Conservation (phyloP, 2,329 filamentous ascomycete genomes). For the Colletotrichum incanum region DNA sequence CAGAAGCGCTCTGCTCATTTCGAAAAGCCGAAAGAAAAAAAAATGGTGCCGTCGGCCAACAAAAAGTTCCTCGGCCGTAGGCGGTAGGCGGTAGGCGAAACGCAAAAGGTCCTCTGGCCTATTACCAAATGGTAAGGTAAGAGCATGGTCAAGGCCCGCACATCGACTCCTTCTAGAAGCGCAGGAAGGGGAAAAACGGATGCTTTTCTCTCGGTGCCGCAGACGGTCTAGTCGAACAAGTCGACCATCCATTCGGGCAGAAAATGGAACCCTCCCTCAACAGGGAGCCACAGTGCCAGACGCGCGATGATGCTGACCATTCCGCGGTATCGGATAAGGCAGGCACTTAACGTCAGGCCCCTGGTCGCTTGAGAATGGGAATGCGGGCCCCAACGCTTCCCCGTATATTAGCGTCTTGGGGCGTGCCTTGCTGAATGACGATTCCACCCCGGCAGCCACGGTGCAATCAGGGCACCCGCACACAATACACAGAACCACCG, state of each 20-base stretch:
- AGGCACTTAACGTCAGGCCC: conserved; percentile 38
- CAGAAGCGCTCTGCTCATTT: conserved; percentile 25
- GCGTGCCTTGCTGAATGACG: conserved; percentile 36
- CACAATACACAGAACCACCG: conserved; percentile 25
- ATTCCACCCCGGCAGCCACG: conserved; percentile 35
- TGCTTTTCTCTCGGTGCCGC: conserved; percentile 21
- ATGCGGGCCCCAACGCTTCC: conserved; percentile 38
- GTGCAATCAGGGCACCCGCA: conserved; percentile 39
- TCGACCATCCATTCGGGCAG: conserved; percentile 29
- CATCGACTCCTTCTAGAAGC: conserved; percentile 41
- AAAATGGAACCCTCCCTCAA: conserved; percentile 22
- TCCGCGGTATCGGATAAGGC: conserved; percentile 43
- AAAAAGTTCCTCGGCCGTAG: conserved; percentile 30
- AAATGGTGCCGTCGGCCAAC: conserved; percentile 14
- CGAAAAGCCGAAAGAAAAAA: background rate
- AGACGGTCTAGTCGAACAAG: background rate
- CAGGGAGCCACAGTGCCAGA: conserved; percentile 19
- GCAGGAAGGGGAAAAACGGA: conserved; percentile 10
- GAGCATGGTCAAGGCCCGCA: conserved; percentile 31
- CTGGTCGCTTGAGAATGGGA: conserved; percentile 24
- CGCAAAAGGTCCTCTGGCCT: conserved; percentile 34
- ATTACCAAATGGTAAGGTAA: conserved; percentile 46
- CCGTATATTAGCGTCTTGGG: conserved; percentile 36
- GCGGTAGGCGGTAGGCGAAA: conserved; percentile 27
- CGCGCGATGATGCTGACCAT: conserved; percentile 43